Base-by-base conservation (phyloP, 2,329 filamentous ascomycete species). In the Chrysoporthe puriensis region DNA sequence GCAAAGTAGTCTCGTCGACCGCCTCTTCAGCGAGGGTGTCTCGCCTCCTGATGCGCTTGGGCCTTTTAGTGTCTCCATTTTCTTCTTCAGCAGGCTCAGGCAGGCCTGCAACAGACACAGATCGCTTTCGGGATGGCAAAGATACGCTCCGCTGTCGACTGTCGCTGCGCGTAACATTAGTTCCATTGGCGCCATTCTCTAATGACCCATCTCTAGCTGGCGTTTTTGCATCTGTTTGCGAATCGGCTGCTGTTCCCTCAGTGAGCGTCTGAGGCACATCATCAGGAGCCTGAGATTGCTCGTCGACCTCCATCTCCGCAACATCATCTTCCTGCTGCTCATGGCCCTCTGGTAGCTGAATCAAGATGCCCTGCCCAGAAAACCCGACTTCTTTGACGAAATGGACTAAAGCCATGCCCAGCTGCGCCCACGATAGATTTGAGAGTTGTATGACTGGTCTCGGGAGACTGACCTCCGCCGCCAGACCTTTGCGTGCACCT, bases 11-110 rank as follows among this genome's bases (percentile, higher is more conserved):
- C 7, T 85, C 80, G 69, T 89, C 86, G 16, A 84, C 75, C 0
- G 78, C 76, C 61, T 88, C 87, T 46, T 86, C 87, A 4, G 76
- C 79, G 11, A 79, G 76, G 13, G 84, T 85, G 56, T 90, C 88
- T 64, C 89, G 82, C 21, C 87, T 84, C 58, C 89, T 83, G 42
- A 88, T 88, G 62, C 89, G 81, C 73, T 91, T 91, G 76, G 88
- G 90, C 66, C 88, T 81, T 73, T 90, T 90, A 64, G 86, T 85
- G 13, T 85, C 82, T 1, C 79, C 80, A 34, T 81, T 83, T 44
- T 90, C 88, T 63, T 90, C 88, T 8, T 88, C 86, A 0, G 74
- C 80, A 0, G 77, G 80, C 2, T 90, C 88, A 0, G 81, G 81
- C 18, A 90, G 76, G 3, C 88, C 88, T 4, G 88, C 88, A 42